Conservation (phyloP, 352 stramenopile genomes). For the Globisporangium recalcitrans region DNA sequence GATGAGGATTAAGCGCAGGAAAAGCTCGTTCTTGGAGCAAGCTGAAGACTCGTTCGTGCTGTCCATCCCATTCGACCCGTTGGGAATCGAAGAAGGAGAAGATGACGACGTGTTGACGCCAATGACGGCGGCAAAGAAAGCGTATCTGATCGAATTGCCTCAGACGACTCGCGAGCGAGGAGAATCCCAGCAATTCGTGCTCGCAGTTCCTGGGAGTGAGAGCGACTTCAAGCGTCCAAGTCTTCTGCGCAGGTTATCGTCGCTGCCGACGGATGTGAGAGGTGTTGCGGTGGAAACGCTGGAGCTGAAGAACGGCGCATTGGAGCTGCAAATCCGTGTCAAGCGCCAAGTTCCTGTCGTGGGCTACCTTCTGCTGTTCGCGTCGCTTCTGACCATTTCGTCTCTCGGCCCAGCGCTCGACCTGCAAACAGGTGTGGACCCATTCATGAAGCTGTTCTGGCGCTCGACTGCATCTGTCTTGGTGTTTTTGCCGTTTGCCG, state of each 20-base stretch:
- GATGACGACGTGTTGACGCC: conserved; percentile 22
- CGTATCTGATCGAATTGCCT: conserved; percentile 75
- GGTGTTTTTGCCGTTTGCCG: conserved; percentile 61
- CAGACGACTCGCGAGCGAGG: conserved; percentile 32
- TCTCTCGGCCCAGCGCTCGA: conserved; percentile 72
- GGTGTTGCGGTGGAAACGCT: conserved; percentile 72
- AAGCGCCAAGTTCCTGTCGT: conserved; percentile 69
- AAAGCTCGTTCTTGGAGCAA: conserved; percentile 71
- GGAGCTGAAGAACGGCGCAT: conserved; percentile 51
- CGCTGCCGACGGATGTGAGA: conserved; percentile 63
- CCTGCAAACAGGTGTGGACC: conserved; percentile 61
- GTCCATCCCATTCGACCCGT: conserved; percentile 67
- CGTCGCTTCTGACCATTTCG: conserved; percentile 68
- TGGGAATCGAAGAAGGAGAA: conserved; percentile 19
- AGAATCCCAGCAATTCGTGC: conserved; percentile 55
- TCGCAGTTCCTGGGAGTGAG: conserved; percentile 62
- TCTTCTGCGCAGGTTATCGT: conserved; percentile 52
- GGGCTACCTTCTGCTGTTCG: conserved; percentile 69
- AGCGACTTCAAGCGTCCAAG: conserved; percentile 49
- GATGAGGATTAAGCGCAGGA: conserved; percentile 48
- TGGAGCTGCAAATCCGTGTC: conserved; percentile 71
- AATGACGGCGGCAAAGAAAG: conserved; percentile 45
- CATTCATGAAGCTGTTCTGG: conserved; percentile 85
- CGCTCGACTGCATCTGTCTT: conserved; percentile 67
- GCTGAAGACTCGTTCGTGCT: conserved; percentile 73